Percentiles rank a stretch among this genome's conserved stretches.
These are phyloP conservation scores for Taiozyma sp. DNA, from an alignment of 1,139 yeast genomes.

Conservation along the genomic window DNA sequence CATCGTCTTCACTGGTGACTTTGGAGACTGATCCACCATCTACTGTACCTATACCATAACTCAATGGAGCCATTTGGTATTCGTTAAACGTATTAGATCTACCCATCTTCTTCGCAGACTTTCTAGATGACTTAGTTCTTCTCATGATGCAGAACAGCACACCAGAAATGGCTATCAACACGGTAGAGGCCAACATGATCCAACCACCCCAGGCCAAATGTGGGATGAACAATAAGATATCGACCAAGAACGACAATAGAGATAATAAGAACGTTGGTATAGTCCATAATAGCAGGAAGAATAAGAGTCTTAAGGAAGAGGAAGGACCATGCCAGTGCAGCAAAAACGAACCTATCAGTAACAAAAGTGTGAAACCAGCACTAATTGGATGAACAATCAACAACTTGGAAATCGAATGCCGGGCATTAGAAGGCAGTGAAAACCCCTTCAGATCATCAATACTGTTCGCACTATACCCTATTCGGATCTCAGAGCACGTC, in stretches of 20 bases:
- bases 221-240: conserved; percentile 55
- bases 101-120: conserved; percentile 27
- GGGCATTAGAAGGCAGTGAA: conserved; percentile 48
- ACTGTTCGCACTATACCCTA: conserved; percentile 41
- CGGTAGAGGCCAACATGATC: conserved; percentile 64
- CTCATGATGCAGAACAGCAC: conserved; percentile 44
- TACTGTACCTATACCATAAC: conserved; percentile 29
- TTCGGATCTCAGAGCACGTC: conserved; percentile 43
- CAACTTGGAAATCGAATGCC: conserved; percentile 63
- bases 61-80: conserved; percentile 29
- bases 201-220: conserved; percentile 64
- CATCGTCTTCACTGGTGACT: conserved; percentile 16
- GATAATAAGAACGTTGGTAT: conserved; percentile 46
- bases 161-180: conserved; percentile 30
- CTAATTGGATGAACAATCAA: conserved; percentile 80
- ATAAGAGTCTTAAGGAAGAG: conserved; percentile 25
- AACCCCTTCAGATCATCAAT: conserved; percentile 34
- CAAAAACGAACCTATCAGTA: conserved; percentile 33
- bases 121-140: conserved; percentile 44
- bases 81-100: conserved; percentile 14
- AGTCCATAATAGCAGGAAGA: conserved; percentile 30
- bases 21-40: conserved; percentile 32
- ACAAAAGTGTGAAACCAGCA: conserved; percentile 63
- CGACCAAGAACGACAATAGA: conserved; percentile 47
- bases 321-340: conserved; percentile 36